Conservation (phyloP, 495 filamentous ascomycete genomes). For the Symbiotaphrina buchneri region DNA sequence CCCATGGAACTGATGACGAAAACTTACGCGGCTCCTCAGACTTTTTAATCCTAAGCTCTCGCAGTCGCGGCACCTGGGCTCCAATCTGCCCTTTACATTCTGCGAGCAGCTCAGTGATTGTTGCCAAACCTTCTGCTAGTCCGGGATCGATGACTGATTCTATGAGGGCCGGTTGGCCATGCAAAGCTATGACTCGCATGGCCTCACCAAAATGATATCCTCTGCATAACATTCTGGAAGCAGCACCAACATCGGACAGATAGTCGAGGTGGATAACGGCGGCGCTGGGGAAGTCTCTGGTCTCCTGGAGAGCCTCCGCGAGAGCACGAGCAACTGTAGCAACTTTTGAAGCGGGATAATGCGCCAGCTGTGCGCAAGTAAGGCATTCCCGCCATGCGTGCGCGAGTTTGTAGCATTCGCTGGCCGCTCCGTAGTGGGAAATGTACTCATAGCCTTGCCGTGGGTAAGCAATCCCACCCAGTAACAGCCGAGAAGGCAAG, state of each 20-base stretch:
- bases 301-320: constrained; percentile 49
- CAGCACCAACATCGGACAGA: constrained; percentile 40
- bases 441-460: constrained; percentile 63
- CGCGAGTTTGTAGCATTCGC: constrained; percentile 57
- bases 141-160: constrained; percentile 46
- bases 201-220: constrained; percentile 72
- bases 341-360: constrained; percentile 31
- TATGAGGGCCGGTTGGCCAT: constrained; percentile 23
- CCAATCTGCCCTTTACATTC: constrained; percentile 71
- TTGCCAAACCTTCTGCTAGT: constrained; percentile 51
- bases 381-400: constrained; percentile 80
- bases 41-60: constrained; percentile 60
- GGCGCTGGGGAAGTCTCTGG: constrained; percentile 60
- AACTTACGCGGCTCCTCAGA: constrained; percentile 42
- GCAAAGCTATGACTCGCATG: constrained; percentile 37
- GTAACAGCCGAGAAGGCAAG: too few species aligned
- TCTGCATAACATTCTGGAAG: constrained; percentile 52
- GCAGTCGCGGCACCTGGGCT: constrained; percentile 66
- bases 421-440: constrained; percentile 42
- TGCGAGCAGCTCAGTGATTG: constrained; percentile 68
- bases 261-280: constrained; percentile 66
- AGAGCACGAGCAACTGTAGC: constrained; percentile 39
- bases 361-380: constrained; percentile 45
- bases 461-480: constrained; percentile 1
- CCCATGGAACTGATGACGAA: background rate